Evolutionary conservation across 192 early-diverging fungal genomes (phyloP).

Genomic region (Allomyces macrogynus): DNA sequence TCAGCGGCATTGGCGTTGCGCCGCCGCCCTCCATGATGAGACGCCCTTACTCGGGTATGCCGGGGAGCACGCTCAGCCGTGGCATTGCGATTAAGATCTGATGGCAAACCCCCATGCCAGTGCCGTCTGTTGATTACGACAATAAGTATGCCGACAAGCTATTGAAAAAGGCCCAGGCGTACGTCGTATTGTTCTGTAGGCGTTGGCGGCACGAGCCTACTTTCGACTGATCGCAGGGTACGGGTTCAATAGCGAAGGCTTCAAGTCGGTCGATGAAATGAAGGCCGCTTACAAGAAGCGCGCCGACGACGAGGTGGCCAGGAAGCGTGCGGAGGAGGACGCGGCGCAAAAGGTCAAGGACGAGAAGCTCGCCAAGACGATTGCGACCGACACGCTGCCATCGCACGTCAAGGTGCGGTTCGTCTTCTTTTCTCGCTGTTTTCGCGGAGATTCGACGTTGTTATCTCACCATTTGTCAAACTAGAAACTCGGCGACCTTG

Average conservation of each 20-base stretch:
- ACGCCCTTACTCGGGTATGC: too few species aligned
- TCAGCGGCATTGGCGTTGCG: too few species aligned
- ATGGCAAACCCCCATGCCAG: too few species aligned
- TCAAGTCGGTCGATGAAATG: constrained; percentile 20
- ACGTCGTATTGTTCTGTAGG: constrained; percentile 6
- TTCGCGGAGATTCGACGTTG: too few species aligned
- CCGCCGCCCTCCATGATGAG: too few species aligned
- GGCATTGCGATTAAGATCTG: too few species aligned
- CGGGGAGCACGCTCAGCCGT: too few species aligned
- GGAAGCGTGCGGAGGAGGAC: constrained; percentile 3
- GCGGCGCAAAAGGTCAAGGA: constrained; percentile 10
- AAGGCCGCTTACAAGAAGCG: constrained; percentile 4
- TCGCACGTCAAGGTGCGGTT: constrained; percentile 14
- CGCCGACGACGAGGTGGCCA: too few species aligned
- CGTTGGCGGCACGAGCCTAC: not conserved
- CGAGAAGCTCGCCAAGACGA: constrained; percentile 1
- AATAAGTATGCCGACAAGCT: constrained; percentile 40
- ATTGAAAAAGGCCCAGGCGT: constrained; percentile 26
- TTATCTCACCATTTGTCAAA: too few species aligned
- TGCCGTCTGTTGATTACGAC: too few species aligned
- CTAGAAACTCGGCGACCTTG: constrained; percentile 22
- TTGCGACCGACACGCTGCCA: constrained; percentile 4
- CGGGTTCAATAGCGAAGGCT: constrained; percentile 21
- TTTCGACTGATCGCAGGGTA: not conserved
- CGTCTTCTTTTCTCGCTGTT: not conserved